Conservation (phyloP, 2,329 filamentous ascomycete species). For the Fusarium sp. region DNA sequence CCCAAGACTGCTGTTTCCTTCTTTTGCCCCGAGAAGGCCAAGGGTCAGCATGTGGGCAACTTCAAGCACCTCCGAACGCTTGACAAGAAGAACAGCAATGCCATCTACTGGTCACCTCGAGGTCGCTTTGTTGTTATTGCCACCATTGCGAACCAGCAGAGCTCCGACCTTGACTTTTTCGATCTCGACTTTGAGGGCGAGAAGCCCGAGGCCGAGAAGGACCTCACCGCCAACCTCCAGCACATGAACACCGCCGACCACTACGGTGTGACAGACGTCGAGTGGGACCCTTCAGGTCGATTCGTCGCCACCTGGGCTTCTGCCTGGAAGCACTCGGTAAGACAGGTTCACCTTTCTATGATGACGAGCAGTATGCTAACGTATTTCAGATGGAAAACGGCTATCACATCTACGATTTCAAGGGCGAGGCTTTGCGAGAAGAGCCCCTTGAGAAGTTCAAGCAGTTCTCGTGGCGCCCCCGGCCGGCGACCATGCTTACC, state of each 20-base stretch:
- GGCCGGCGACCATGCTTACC: slow-evolving; percentile 87
- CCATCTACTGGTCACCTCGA: slow-evolving; percentile 98
- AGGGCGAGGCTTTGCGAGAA: slow-evolving; percentile 87
- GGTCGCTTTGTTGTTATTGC: slow-evolving; percentile 95
- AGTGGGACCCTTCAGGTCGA: slow-evolving; percentile 97
- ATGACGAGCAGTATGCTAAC: slow-evolving; percentile 13
- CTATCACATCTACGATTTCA: slow-evolving; percentile 98
- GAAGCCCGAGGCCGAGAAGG: slow-evolving; percentile 92
- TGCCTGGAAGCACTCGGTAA: slow-evolving; percentile 94
- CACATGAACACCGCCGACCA: slow-evolving; percentile 94
- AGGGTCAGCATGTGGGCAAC: slow-evolving; percentile 83
- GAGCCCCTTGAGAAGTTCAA: slow-evolving; percentile 97
- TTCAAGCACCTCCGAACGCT: slow-evolving; percentile 96
- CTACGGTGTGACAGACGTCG: slow-evolving; percentile 96
- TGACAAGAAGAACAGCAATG: slow-evolving; percentile 99
- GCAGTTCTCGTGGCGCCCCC: slow-evolving; percentile 94
- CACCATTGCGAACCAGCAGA: slow-evolving; percentile 91
- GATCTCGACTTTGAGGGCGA: slow-evolving; percentile 98
- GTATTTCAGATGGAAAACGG: slow-evolving; percentile 97
- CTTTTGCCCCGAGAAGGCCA: slow-evolving; percentile 96
- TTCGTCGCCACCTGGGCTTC: slow-evolving; percentile 95
- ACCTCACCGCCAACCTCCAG: slow-evolving; percentile 92
- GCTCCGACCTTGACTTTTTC: slow-evolving; percentile 96
- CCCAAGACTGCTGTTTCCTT: slow-evolving; percentile 96
- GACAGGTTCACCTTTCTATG: slow-evolving; percentile 46